Evolutionary conservation across 2,329 filamentous ascomycete genomes (phyloP).

Genomic region (Xylariomycetidae sp.): DNA sequence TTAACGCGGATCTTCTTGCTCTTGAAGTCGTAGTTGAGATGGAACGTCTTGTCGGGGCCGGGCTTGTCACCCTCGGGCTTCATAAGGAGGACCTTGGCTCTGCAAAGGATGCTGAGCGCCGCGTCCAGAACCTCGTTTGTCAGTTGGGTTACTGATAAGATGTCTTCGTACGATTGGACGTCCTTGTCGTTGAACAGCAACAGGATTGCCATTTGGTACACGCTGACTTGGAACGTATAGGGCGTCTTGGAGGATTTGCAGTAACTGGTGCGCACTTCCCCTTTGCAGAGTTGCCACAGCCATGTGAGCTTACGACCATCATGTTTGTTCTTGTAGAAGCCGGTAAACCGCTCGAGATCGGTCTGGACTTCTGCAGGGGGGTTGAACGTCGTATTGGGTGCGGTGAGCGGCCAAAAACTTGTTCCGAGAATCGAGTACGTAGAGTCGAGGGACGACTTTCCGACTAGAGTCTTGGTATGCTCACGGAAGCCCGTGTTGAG

Average conservation of each 20-base stretch:
- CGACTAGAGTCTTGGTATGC: constrained; percentile 58
- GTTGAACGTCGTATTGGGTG: constrained; percentile 82
- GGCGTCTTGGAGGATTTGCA: constrained; percentile 84
- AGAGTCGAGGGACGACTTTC: constrained; percentile 72
- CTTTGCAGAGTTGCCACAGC: constrained; percentile 98
- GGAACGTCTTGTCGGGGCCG: constrained; percentile 71
- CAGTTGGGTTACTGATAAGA: constrained; percentile 73
- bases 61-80: constrained; percentile 68
- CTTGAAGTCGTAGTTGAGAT: constrained; percentile 92
- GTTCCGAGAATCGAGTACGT: constrained; percentile 91
- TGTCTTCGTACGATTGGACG: constrained; percentile 79
- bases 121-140: constrained; percentile 80
- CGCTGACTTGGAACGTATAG: constrained; percentile 94
- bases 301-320: constrained; percentile 94
- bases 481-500: constrained; percentile 86
- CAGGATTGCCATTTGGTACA: constrained; percentile 95
- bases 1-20: constrained; percentile 98
- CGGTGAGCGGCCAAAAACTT: constrained; percentile 90
- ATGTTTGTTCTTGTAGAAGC: constrained; percentile 95
- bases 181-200: constrained; percentile 92
- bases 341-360: constrained; percentile 83
- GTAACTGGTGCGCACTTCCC: constrained; percentile 91
- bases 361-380: constrained; percentile 78
- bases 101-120: constrained; percentile 78
- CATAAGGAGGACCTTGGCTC: constrained; percentile 81